Conservation (phyloP, 148 eudicot species). For the Diospyros kaki region DNA sequence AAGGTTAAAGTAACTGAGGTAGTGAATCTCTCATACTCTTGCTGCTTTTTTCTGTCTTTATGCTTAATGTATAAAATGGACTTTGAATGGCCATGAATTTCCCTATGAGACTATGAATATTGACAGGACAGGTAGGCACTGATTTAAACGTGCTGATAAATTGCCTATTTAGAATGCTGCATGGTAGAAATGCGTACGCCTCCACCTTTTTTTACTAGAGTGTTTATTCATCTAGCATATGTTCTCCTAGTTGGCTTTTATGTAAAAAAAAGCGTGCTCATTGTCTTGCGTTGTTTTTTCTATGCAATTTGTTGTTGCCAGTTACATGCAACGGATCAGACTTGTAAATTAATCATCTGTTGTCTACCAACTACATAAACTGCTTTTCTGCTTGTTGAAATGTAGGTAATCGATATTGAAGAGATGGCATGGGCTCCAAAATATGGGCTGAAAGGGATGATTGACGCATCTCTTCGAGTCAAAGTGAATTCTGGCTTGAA, state of each 20-base stretch:
- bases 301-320: neutral
- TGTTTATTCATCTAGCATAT: neutral
- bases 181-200: neutral
- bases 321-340: neutral
- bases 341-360: neutral
- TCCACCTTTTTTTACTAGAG: neutral
- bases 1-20: conserved; percentile 75
- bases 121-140: neutral
- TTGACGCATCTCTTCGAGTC: conserved; percentile 89
- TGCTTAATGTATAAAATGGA: conserved; percentile 3
- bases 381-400: conserved; percentile 11
- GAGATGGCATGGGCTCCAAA: conserved; percentile 99
- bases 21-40: conserved; percentile 25
- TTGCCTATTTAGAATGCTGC: neutral
- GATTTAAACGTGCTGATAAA: neutral
- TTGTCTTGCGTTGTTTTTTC: neutral
- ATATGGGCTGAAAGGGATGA: conserved; percentile 94
- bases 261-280: neutral
- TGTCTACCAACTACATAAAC: neutral
- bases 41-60: neutral
- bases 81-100: conserved; percentile 7
- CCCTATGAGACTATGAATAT: neutral
- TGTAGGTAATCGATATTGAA: conserved; percentile 93
- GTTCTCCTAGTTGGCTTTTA: neutral
- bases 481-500: conserved; percentile 27